Evolutionary conservation across 768 basidiomycete species (phyloP).

Genomic region (Phylloporus sp.): DNA sequence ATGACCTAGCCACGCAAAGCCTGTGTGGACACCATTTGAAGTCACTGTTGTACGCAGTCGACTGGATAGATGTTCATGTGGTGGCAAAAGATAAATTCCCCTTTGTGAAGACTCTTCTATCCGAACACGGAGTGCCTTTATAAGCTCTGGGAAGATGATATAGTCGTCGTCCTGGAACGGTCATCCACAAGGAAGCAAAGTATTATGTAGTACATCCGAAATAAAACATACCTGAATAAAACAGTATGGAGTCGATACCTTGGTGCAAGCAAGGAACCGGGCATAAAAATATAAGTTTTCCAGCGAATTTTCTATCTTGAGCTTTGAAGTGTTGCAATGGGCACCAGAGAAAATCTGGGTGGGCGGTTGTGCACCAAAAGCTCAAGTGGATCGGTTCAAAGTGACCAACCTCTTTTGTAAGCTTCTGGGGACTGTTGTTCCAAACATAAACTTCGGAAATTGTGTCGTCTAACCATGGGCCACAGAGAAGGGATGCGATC

Average conservation of each 20-base stretch:
- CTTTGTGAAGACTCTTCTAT: constrained; percentile 25
- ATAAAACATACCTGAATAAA: constrained; percentile 52
- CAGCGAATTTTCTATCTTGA: constrained; percentile 55
- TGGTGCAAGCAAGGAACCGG: constrained; percentile 54
- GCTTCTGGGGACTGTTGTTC: constrained; percentile 53
- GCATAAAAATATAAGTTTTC: constrained; percentile 60
- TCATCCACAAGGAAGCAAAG: constrained; percentile 2
- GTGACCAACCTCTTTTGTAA: constrained; percentile 43
- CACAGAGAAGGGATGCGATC: constrained; percentile 52
- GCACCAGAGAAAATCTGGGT: constrained; percentile 40
- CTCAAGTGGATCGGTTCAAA: background rate
- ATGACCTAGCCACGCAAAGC: constrained; percentile 67
- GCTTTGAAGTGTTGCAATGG: constrained; percentile 40
- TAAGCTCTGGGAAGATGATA: constrained; percentile 53
- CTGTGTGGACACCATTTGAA: constrained; percentile 41
- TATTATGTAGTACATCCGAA: background rate
- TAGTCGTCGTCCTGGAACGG: constrained; percentile 62
- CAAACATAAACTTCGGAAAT: constrained; percentile 52
- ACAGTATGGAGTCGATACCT: constrained; percentile 49
- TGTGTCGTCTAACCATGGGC: constrained; percentile 39
- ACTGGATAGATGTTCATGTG: constrained; percentile 58
- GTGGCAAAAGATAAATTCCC: constrained; percentile 53
- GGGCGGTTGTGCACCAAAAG: background rate
- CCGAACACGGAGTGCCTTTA: constrained; percentile 45
- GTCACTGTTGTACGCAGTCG: constrained; percentile 43